Base-by-base conservation (phyloP, 169 alveolate species). In the Cryptosporidium sp. region DNA sequence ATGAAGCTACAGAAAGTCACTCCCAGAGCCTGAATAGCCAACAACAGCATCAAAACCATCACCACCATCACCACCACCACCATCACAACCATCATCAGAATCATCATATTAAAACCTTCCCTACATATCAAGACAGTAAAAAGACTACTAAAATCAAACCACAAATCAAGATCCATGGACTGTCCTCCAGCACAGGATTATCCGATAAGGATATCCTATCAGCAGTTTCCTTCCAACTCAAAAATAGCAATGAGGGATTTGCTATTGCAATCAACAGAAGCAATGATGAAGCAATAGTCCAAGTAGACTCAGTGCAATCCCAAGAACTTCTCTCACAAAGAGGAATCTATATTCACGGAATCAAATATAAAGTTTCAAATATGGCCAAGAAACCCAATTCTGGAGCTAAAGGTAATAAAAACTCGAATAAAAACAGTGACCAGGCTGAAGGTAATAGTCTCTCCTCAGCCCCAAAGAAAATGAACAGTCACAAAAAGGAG, bases 211-310 rank as follows among this genome's bases (percentile, higher is more conserved):
- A 80, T 29, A 80, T 80, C 43, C 67, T 65, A 16, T 62, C 89
- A 0, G 89, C 89, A 1, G 62, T 80, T 37, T 62, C 73, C 4
- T 62, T 62, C 55, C 89, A 80, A 50, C 62, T 80, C 31, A 80
- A 80, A 39, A 80, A 39, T 14, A 41, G 35, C 26, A 80, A 80
- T 41, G 89, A 80, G 39, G 89, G 89, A 37, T 80, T 62, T 43
- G 89, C 89, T 1, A 80, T 80, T 62, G 89, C 89, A 37, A 45
- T 80, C 12, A 37, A 80, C 33, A 80, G 89, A 50, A 61, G 16
- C 8, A 59, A 65, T 33, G 68, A 80, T 16, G 65, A 80, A 41
- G 75, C 68, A 10, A 48, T 80, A 0, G 80, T 80, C 33, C 89
- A 80, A 29, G 89, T 80, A 3, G 89, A 80, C 45, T 80, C 89